Evolutionary conservation across 257 asterid species (phyloP), one percentile per base, ranked within the genome.

Genomic region (Osmanthus fragrans): DNA sequence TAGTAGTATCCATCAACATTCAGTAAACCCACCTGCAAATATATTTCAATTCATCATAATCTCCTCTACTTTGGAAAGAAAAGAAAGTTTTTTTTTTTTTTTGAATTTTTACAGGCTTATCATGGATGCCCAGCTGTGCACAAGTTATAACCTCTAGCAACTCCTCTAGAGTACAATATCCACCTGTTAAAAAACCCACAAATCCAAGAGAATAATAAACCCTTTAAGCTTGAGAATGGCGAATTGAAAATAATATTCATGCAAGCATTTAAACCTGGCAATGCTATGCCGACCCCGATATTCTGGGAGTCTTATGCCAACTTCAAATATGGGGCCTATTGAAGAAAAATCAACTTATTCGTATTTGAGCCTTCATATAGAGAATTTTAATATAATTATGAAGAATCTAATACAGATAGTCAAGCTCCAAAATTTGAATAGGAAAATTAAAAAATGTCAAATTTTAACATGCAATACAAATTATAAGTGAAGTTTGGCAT

Each of bases 121-220:
- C 82, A 77, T 89, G 94, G 25, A 89, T 87, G n/a, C 94, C 94
- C 0, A 89, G 88, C 77, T 87, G 90, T 49, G 90, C 89, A 92
- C 92, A 89, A 9, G 89, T 84, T 5, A 87, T 85, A 73, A 85
- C 91, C 77, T 89, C 93, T 9, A 85, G 42, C 34, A 89, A 51
- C 78, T 87, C 93, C 66, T 89, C 94, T 72, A 89, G 65, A 0
- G 94, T 89, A 2, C 94, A 92, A 65, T 89, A 87, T 7, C 94
- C 94, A 51, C 94, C 94, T 89, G 64, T 60, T 7, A 45, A 23
- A 45, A 66, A 15, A 47, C 8, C 40, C 18, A 5, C 1, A 8
- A 39, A 23, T 30, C 5, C 4, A 40, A 49, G 49, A 37, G 36
- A 30, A 27, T 39, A 51, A 23, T 40, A n/a, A 65, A 34, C 25